Conservation (phyloP, 257 asterid species). For the Solanum sejunctum region DNA sequence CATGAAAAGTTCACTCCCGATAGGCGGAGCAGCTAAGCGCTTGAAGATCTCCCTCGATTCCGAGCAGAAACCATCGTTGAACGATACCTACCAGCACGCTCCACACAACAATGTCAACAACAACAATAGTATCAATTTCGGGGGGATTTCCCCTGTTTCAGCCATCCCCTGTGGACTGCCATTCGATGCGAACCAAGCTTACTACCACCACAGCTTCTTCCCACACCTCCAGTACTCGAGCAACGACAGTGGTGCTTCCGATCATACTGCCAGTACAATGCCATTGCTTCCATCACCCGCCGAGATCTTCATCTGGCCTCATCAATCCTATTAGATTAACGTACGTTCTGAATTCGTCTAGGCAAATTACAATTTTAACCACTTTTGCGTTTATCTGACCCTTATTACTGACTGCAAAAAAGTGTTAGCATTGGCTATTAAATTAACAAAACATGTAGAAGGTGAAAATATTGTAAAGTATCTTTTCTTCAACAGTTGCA, state of each 20-base stretch:
- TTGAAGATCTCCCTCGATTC: conserved; percentile 47
- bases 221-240: conserved; percentile 28
- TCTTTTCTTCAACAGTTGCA: conserved; percentile 8
- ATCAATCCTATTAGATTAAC: conserved; percentile 44
- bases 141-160: conserved; percentile 36
- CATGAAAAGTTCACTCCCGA: conserved; percentile 46
- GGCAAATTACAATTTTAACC: neutral
- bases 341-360: conserved; percentile 4
- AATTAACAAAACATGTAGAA: conserved; percentile 1
- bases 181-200: conserved; percentile 25
- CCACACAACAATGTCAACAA: conserved; percentile 21
- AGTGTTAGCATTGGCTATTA: neutral
- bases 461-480: conserved; percentile 28
- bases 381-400: neutral
- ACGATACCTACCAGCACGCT: conserved; percentile 14
- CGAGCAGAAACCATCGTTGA: conserved; percentile 28
- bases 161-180: conserved; percentile 56
- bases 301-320: conserved; percentile 83
- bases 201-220: conserved; percentile 42
- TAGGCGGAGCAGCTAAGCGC: conserved; percentile 45
- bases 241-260: conserved; percentile 5
- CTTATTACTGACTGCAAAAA: neutral
- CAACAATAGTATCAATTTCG: conserved; percentile 38
- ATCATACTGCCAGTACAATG: conserved; percentile 14
- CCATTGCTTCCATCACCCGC: conserved; percentile 37